Evolutionary conservation across 2,329 filamentous ascomycete species (phyloP), one percentile per base, ranked within the genome.

Genomic region (Ceratocystis colombiana): DNA sequence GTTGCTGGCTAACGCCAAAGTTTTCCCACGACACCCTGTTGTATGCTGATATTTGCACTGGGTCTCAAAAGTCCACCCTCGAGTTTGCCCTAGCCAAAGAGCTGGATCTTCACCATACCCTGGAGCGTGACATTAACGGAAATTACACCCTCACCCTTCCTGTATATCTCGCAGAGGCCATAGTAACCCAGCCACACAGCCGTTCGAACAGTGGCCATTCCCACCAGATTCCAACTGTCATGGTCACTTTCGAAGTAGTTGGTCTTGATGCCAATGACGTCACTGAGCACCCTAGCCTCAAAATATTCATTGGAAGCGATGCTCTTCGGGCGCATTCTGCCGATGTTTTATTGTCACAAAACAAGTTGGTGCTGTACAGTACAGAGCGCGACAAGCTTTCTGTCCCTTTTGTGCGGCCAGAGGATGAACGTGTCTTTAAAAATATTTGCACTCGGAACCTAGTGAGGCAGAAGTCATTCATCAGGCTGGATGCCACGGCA

Each of bases 21-120:
- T 97, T 96, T 76, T 93, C 91, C 15, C 93, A 96, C 73, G 87
- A 88, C 70, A 88, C 90, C 8, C 82, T 97, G 17, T 80, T 96
- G 4, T 97, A 97, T 73, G 94, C 92, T 45, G 92, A 91, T 44
- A 81, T 97, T 1, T 97, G 94, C 75, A 93, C 90, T 1, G 94
- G 93, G 1, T 96, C 94, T 4, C 91, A 92, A 74, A 87, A 85
- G 71, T 97, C 94, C 1, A 86, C 85, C n/a, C 77, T 99, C 59
- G 88, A 94, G 66, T 81, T 84, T 70, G 83, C 85, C 5, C 80
- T 96, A 64, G 78, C 96, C 62, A 84, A 84, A 70, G 88, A 88
- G 65, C 82, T 96, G 30, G 87, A 87, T 41, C 78, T 96, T 44
- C 75, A 82, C 69, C 83, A 86, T 68, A 82, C 87, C 57, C 78